Percentiles rank a stretch among this genome's conserved stretches.
Evolutionary conservation across 1,139 yeast species (phyloP).

Genomic region (Debaryomyces coudertii): DNA sequence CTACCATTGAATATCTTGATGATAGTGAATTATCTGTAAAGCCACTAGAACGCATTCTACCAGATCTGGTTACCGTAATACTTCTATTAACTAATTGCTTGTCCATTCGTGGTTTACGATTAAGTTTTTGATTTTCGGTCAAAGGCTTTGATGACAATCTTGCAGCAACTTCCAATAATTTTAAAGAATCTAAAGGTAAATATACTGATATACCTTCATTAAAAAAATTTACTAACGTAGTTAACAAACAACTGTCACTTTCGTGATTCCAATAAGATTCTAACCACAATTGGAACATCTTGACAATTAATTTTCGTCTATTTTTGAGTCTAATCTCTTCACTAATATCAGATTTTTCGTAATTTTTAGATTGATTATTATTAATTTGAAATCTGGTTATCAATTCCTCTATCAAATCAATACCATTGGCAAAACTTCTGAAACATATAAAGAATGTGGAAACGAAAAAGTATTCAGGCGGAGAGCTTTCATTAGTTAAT

Average conservation of each 20-base stretch:
- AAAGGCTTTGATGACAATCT: conserved; percentile 46
- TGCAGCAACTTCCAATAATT: conserved; percentile 63
- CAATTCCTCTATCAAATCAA: conserved; percentile 70
- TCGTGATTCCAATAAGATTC: conserved; percentile 83
- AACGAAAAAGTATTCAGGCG: conserved; percentile 69
- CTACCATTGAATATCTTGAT: conserved; percentile 50
- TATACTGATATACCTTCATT: conserved; percentile 65
- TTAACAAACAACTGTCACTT: conserved; percentile 60
- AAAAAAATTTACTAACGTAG: conserved; percentile 74
- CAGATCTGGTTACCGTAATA: conserved; percentile 37
- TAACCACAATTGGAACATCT: conserved; percentile 78
- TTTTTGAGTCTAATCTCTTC: conserved; percentile 58
- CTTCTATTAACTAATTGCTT: conserved; percentile 51
- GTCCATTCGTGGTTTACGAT: conserved; percentile 17
- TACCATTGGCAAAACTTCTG: conserved; percentile 71
- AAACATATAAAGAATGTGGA: conserved; percentile 83
- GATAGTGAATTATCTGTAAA: conserved; percentile 27
- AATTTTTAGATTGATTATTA: conserved; percentile 27
- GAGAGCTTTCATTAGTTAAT: conserved; percentile 70
- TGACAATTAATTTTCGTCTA: conserved; percentile 68
- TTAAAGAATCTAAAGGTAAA: conserved; percentile 67
- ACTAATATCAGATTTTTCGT: conserved; percentile 41
- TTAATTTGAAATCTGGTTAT: conserved; percentile 65
- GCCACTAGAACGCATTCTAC: conserved; percentile 25
- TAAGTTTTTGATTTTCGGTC: conserved; percentile 27